Evolutionary conservation across 2,329 filamentous ascomycete species (phyloP).

Genomic region (Aspergillus sp.): DNA sequence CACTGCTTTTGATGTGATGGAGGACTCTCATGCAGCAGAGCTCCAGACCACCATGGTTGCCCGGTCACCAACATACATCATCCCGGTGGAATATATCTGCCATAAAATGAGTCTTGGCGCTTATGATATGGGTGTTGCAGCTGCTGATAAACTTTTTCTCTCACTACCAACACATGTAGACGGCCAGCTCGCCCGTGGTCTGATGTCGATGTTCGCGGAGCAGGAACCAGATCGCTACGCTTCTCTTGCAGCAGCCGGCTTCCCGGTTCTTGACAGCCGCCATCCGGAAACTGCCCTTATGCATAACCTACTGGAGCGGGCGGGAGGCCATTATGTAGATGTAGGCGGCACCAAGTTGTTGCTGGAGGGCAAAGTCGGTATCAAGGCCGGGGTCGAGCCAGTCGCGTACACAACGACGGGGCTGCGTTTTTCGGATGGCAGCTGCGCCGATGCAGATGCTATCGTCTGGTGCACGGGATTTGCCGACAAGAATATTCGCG

Average conservation of each 20-base stretch:
- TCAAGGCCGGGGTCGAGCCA: slow-evolving; percentile 25
- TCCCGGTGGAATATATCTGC: slow-evolving; percentile 15
- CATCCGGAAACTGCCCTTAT: slow-evolving; percentile 15
- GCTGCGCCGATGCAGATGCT: slow-evolving; percentile 26
- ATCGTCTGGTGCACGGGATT: slow-evolving; percentile 39
- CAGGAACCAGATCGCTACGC: slow-evolving; percentile 30
- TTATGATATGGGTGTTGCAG: slow-evolving; percentile 20
- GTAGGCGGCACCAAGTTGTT: slow-evolving; percentile 28
- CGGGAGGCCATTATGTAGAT: slow-evolving; percentile 37
- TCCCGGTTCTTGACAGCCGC: slow-evolving; percentile 29
- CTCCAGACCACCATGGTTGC: slow-evolving; percentile 40
- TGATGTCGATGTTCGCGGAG: slow-evolving; percentile 17
- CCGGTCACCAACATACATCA: slow-evolving; percentile 32
- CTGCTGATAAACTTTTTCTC: slow-evolving; percentile 5
- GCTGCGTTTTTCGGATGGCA: slow-evolving; percentile 29
- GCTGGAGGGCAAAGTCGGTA: slow-evolving; percentile 21
- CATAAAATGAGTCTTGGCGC: slow-evolving; percentile 13
- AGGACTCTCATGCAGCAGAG: slow-evolving; percentile 38
- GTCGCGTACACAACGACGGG: slow-evolving; percentile 24
- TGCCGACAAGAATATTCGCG: slow-evolving; percentile 23
- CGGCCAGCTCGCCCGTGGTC: slow-evolving; percentile 4
- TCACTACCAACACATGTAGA: slow-evolving; percentile 7
- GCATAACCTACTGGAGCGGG: slow-evolving; percentile 30
- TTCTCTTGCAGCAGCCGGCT: slow-evolving; percentile 26
- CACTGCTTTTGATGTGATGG: slow-evolving; percentile 41